Percentiles rank a stretch among this genome's conserved stretches.
phyloP scores from a whole-genome alignment of 2,329 filamentous ascomycete genomes.

The Pezicula rhizophila region DNA sequence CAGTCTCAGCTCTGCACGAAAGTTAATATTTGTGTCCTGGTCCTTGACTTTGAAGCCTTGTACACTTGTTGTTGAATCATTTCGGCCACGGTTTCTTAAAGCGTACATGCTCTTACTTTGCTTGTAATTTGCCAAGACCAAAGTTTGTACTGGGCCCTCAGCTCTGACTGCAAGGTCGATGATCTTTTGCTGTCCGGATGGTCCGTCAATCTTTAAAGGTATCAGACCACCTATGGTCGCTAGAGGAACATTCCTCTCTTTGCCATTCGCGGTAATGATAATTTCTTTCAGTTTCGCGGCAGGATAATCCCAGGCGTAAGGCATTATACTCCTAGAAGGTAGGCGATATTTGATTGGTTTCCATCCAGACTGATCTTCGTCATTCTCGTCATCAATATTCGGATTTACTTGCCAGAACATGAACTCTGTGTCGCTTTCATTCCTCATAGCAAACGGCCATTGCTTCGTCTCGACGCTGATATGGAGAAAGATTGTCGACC shows the following conservation, averaged over 20 bases:
- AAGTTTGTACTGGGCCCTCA: constrained; percentile 88
- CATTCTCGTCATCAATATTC: constrained; percentile 84
- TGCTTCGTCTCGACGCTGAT: constrained; percentile 86
- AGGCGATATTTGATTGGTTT: constrained; percentile 87
- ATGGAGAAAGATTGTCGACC: constrained; percentile 88
- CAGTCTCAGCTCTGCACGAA: constrained; percentile 81
- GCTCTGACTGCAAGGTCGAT: constrained; percentile 96
- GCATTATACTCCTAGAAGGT: constrained; percentile 95
- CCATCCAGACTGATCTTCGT: constrained; percentile 80
- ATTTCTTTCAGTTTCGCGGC: constrained; percentile 95
- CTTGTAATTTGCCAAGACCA: constrained; percentile 92
- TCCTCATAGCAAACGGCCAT: constrained; percentile 98
- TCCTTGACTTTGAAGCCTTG: constrained; percentile 90
- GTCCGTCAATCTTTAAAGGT: constrained; percentile 73
- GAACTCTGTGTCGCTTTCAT: constrained; percentile 95
- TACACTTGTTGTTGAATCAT: constrained; percentile 41
- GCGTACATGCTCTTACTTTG: constrained; percentile 83
- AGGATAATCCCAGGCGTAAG: constrained; percentile 98
- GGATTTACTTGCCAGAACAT: constrained; percentile 94
- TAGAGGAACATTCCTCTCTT: constrained; percentile 86
- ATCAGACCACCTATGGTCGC: constrained; percentile 95
- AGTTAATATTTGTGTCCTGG: constrained; percentile 78
- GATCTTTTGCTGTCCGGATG: constrained; percentile 67
- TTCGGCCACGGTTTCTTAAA: constrained; percentile 48
- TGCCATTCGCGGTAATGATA: constrained; percentile 70